Percentiles rank a stretch among this genome's conserved stretches.
Conservation (phyloP, 192 early-diverging fungal species). For the Coemansia reversa region DNA sequence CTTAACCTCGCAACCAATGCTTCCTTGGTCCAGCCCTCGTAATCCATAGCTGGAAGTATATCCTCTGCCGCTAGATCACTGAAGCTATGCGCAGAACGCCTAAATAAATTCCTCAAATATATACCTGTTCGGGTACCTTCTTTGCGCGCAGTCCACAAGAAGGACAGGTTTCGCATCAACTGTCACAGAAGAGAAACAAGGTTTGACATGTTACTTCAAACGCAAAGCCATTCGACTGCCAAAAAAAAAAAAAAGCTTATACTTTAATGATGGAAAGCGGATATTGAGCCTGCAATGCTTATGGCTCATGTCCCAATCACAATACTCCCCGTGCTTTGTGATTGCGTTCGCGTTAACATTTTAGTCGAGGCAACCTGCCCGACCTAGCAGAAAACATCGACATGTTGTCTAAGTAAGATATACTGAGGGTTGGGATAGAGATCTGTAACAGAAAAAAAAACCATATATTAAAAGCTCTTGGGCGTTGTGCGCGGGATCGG, state of each 20-base stretch:
- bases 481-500: conserved; percentile 71
- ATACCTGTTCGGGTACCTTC: background rate
- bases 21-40: conserved; percentile 57
- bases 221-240: background rate
- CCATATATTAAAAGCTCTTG: conserved; percentile 57
- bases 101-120: background rate
- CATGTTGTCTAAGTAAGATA: too few relatives aligned
- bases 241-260: background rate
- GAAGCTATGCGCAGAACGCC: background rate
- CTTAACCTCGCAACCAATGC: conserved; percentile 58
- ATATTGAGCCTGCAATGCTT: background rate
- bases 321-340: background rate
- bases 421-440: too few relatives aligned
- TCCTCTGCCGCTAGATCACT: background rate
- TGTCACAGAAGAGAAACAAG: background rate
- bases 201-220: background rate
- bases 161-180: conserved; percentile 2
- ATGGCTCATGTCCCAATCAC: background rate
- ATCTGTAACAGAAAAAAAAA: too few relatives aligned
- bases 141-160: background rate
- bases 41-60: conserved; percentile 24
- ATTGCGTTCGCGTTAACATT: background rate
- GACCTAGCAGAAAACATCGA: too few relatives aligned
- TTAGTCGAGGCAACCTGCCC: too few relatives aligned
- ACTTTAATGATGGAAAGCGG: background rate